Evolutionary conservation across 2,329 filamentous ascomycete species (phyloP).

Genomic region (Penicillium capsulatum): DNA sequence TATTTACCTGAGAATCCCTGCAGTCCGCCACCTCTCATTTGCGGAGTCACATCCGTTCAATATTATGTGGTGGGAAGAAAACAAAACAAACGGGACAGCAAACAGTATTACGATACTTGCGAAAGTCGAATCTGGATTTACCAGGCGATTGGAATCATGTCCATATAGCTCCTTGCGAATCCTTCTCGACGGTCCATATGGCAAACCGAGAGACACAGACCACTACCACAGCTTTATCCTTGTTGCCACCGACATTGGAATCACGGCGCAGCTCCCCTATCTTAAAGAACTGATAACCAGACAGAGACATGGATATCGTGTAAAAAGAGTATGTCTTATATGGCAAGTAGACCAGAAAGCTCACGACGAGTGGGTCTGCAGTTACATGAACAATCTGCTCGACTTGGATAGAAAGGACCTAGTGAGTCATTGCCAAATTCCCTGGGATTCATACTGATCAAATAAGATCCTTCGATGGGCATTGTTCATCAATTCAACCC

Average conservation of each 20-base stretch:
- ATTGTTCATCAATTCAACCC: too few species aligned
- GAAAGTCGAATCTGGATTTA: neutral
- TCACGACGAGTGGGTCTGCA: constrained; percentile 7
- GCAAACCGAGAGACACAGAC: neutral
- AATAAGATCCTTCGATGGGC: too few species aligned
- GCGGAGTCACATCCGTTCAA: constrained; percentile 10
- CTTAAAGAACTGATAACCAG: neutral
- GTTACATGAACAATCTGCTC: constrained; percentile 6
- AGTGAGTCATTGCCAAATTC: too few species aligned
- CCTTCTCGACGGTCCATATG: neutral
- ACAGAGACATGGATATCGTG: neutral
- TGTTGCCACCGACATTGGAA: neutral
- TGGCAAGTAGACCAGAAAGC: constrained; percentile 4
- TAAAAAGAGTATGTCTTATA: neutral
- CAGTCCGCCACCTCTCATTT: constrained; percentile 5
- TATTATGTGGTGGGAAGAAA: constrained; percentile 9
- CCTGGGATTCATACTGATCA: too few species aligned
- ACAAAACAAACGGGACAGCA: constrained; percentile 3
- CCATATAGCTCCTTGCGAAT: neutral
- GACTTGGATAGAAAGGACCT: neutral
- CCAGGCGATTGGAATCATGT: neutral
- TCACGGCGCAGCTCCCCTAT: neutral
- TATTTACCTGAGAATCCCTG: constrained; percentile 7
- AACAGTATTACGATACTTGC: neutral
- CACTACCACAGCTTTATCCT: neutral